Evolutionary conservation across 495 filamentous ascomycete genomes (phyloP).

Genomic region (Letharia lupina): DNA sequence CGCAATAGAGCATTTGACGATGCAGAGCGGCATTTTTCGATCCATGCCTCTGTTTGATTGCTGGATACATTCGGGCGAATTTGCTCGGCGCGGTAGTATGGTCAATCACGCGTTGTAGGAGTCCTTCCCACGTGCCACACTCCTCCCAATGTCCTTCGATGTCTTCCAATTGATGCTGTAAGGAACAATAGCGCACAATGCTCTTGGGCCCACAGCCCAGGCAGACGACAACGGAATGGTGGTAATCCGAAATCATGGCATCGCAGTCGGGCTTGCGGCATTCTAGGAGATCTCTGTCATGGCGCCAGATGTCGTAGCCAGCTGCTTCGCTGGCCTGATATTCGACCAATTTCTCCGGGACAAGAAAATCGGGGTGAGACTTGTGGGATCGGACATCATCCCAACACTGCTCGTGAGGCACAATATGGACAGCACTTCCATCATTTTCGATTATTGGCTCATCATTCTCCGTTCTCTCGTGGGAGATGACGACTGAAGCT

Average conservation of each 20-base stretch:
- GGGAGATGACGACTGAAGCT: slow-evolving; percentile 13
- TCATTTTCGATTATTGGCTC: slow-evolving; percentile 11
- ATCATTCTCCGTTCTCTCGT: slow-evolving; percentile 1
- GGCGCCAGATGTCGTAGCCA: slow-evolving; percentile 20
- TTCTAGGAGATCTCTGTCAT: slow-evolving; percentile 15
- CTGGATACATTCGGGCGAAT: slow-evolving; percentile 13
- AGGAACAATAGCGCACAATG: slow-evolving; percentile 34
- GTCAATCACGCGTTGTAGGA: slow-evolving; percentile 15
- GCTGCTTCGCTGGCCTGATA: slow-evolving; percentile 22
- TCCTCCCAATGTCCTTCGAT: slow-evolving; percentile 31
- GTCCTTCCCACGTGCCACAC: slow-evolving; percentile 24
- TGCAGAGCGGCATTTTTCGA: slow-evolving; percentile 10
- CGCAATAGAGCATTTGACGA: slow-evolving; percentile 14
- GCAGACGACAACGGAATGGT: slow-evolving; percentile 34
- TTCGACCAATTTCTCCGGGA: slow-evolving; percentile 14
- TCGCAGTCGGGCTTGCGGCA: slow-evolving; percentile 31
- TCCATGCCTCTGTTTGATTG: slow-evolving; percentile 17
- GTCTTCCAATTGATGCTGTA: slow-evolving; percentile 33
- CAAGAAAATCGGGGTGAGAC: slow-evolving; percentile 21
- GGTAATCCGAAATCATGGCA: slow-evolving; percentile 46
- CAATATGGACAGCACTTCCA: slow-evolving; percentile 7
- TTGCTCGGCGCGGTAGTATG: slow-evolving; percentile 12
- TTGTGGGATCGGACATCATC: slow-evolving; percentile 13
- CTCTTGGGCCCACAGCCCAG: slow-evolving; percentile 40
- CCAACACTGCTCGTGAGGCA: slow-evolving; percentile 15